Base-by-base conservation (phyloP, 1,284 basidiomycete genomes). In the Heterobasidion occidentale region DNA sequence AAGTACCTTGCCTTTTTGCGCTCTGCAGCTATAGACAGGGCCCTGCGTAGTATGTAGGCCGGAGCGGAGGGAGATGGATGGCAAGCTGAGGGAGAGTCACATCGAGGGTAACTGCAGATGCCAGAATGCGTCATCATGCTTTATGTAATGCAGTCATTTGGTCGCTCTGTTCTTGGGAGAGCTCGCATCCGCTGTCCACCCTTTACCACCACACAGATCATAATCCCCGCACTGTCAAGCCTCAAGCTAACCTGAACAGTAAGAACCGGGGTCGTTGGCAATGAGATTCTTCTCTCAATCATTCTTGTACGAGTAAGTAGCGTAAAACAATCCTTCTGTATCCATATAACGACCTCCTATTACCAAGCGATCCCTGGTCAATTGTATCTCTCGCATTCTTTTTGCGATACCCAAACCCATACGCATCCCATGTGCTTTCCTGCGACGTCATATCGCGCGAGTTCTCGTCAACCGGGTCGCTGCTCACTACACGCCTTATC, bases 391-490 rank as follows among this genome's bases (percentile, higher is more conserved):
- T 95, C 61, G 95, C 95, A 15, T 98, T 92, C 77, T 94, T 95
- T 67, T 79, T 98, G 60, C 89, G 97, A 61, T 99, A 99, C 70
- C 96, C 97, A 3, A 99, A 98, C 71, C 95, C 96, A 46, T 92
- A 92, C 65, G 92, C 96, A 7, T 80, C 92, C 11, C 96, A 99
- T 71, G 90, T 99, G 67, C 74, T 97, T 58, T 93, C 93, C 8
- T 94, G 93, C 77, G 96, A 98, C 75, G 94, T 98, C 60, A 81
- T 98, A 59, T 90, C 91, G 55, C 88, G 95, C 60, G 78, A 73
- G 5, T 74, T 89, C 60, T 86, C 89, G 9, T 76, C 86, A 17
- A 72, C 77, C 1, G 91, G 92, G 33, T 83, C 88, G 11, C 80
- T 98, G n/a, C 72, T 86, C 56, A 98, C 94, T 0, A 91, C 89